phyloP scores from a whole-genome alignment of 768 basidiomycete genomes.

The Pisolithus tinctorius region DNA sequence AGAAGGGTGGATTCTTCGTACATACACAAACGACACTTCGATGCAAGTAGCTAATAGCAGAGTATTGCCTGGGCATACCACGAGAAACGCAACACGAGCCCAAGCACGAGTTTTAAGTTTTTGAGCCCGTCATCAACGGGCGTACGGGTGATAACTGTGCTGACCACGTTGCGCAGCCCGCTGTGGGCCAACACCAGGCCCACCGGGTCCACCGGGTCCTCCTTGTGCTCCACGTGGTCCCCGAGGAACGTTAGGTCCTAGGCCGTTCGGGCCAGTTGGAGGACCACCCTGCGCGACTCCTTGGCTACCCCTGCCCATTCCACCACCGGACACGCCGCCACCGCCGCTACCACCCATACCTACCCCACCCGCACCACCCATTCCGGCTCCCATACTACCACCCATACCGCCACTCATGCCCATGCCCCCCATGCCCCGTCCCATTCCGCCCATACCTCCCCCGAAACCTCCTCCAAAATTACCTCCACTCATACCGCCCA shows the following conservation, averaged over 20 bases:
- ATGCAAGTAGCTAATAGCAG: background rate
- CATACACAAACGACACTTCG: background rate
- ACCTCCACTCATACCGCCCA: constrained; percentile 26
- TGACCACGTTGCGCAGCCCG: constrained; percentile 65
- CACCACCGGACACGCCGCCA: constrained; percentile 36
- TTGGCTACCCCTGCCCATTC: constrained; percentile 36
- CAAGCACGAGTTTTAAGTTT: constrained; percentile 11
- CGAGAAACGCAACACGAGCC: background rate
- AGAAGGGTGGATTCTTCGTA: too few species aligned
- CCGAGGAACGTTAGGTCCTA: constrained; percentile 56
- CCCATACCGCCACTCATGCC: constrained; percentile 29
- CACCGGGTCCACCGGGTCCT: constrained; percentile 44
- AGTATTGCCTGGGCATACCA: background rate
- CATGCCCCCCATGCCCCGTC: constrained; percentile 31
- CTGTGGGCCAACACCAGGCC: constrained; percentile 63
- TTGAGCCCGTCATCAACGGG: constrained; percentile 40
- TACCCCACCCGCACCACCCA: constrained; percentile 23
- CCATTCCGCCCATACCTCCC: constrained; percentile 33
- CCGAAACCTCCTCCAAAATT: constrained; percentile 30
- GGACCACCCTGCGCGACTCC: constrained; percentile 33
- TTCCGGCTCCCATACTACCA: constrained; percentile 28
- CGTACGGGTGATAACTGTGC: constrained; percentile 81
- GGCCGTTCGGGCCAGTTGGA: constrained; percentile 32
- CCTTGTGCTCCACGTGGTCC: constrained; percentile 56
- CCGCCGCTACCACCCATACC: constrained; percentile 31